These are phyloP conservation scores for Lactarius psammicola DNA, from an alignment of 768 basidiomycete genomes.

Conservation along the genomic window DNA sequence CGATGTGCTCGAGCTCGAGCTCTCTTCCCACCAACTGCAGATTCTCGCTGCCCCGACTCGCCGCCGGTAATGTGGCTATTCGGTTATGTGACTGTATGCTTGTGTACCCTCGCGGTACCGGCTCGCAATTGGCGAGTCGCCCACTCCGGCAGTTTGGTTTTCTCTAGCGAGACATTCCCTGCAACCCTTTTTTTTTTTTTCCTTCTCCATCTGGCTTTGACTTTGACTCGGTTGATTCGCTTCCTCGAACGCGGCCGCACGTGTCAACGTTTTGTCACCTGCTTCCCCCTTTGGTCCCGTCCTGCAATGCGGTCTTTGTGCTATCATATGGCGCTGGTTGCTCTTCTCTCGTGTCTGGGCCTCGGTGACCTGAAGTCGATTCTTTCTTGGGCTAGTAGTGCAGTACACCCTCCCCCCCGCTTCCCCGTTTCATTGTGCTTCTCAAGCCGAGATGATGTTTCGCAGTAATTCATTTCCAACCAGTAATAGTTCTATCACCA, in stretches of 20 bases:
- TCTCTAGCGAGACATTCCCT: not conserved
- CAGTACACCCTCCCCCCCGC: not conserved
- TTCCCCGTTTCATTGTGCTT: not conserved
- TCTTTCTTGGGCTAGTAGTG: not conserved
- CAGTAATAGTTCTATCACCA: too few relatives aligned
- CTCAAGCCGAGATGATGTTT: not conserved
- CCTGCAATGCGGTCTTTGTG: not conserved
- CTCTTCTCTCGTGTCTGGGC: not conserved
- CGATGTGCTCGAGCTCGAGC: not conserved
- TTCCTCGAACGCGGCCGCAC: not conserved
- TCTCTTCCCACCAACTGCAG: not conserved
- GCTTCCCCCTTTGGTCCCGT: not conserved
- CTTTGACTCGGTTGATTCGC: not conserved
- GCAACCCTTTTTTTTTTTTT: not conserved
- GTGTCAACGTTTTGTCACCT: not conserved
- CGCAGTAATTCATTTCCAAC: not conserved
- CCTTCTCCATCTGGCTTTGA: not conserved
- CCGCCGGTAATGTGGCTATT: not conserved
- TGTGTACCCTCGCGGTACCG: not conserved
- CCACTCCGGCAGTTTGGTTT: not conserved
- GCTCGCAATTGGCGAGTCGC: not conserved
- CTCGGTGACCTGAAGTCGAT: not conserved
- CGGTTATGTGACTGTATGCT: not conserved
- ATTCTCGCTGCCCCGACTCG: not conserved
- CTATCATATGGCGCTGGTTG: not conserved